Evolutionary conservation across 2,329 filamentous ascomycete species (phyloP).

Genomic region (Hymenotorrendiella dingleyae): DNA sequence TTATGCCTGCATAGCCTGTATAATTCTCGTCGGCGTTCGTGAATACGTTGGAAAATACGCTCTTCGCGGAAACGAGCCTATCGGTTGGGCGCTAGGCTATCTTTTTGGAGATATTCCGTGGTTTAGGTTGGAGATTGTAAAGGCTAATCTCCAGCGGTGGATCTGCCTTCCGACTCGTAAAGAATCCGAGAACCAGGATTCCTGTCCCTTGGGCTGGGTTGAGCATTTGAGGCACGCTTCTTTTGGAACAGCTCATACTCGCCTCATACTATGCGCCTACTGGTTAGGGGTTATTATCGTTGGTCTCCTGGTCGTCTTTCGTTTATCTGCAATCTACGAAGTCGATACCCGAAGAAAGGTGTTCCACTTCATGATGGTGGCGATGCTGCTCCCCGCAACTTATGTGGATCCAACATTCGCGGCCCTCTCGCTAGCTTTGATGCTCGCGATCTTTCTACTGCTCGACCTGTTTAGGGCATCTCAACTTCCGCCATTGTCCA

Average conservation of each 20-base stretch:
- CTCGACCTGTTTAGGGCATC: conserved; percentile 86
- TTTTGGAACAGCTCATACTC: conserved; percentile 72
- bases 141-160: conserved; percentile 66
- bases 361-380: conserved; percentile 97
- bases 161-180: conserved; percentile 58
- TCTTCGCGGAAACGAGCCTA: conserved; percentile 67
- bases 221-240: conserved; percentile 57
- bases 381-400: conserved; percentile 83
- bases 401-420: conserved; percentile 83
- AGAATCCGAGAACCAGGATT: conserved; percentile 29
- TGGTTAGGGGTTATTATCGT: conserved; percentile 62
- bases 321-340: conserved; percentile 70
- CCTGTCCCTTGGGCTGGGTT: conserved; percentile 52
- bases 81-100: conserved; percentile 91
- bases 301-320: conserved; percentile 70
- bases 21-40: conserved; percentile 67
- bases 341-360: conserved; percentile 95
- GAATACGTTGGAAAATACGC: conserved; percentile 62
- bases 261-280: conserved; percentile 71
- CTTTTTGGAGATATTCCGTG: conserved; percentile 71
- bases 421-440: conserved; percentile 70
- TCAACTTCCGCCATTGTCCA: conserved; percentile 83
- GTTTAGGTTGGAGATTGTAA: conserved; percentile 67
- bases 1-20: conserved; percentile 59
- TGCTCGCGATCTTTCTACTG: conserved; percentile 78